phyloP scores from a whole-genome alignment of 805 yeast species.

The Wickerhamiella spandovensis region DNA sequence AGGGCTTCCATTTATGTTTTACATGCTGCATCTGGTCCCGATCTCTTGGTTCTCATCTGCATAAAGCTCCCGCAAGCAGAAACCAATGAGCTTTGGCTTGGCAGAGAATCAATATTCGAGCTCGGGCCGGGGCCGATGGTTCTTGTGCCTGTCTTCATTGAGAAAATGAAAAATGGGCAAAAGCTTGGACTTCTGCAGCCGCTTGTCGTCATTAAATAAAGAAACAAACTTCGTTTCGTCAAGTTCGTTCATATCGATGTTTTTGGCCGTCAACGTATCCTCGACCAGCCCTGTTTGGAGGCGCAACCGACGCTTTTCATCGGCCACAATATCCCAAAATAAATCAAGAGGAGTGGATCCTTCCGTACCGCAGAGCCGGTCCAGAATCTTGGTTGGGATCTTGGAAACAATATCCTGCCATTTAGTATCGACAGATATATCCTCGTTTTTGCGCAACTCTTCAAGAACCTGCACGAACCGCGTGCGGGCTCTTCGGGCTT shows the following conservation, averaged over 20 bases:
- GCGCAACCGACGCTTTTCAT: background rate
- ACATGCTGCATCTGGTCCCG: too few species aligned
- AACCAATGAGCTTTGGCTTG: too few species aligned
- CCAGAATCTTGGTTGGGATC: background rate
- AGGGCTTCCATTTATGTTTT: too few species aligned
- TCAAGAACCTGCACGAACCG: conserved; percentile 1
- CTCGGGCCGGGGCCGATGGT: background rate
- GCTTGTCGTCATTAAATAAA: background rate
- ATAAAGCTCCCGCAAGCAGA: too few species aligned
- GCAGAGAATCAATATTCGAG: background rate
- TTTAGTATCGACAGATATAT: background rate
- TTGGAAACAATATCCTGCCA: conserved; percentile 2
- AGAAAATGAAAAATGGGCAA: background rate
- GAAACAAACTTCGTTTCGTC: background rate
- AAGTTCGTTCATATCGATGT: background rate
- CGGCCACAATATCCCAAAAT: conserved; percentile 1
- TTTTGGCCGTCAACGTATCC: background rate
- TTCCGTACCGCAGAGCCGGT: background rate
- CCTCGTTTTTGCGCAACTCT: background rate
- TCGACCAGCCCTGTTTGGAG: conserved; percentile 1
- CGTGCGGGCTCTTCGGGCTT: background rate
- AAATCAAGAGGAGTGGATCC: conserved; percentile 8
- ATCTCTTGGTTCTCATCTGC: too few species aligned
- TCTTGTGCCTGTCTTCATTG: background rate
- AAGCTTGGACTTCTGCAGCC: background rate